Conservation (phyloP, 83 land plant species). For the Picea mariana region DNA sequence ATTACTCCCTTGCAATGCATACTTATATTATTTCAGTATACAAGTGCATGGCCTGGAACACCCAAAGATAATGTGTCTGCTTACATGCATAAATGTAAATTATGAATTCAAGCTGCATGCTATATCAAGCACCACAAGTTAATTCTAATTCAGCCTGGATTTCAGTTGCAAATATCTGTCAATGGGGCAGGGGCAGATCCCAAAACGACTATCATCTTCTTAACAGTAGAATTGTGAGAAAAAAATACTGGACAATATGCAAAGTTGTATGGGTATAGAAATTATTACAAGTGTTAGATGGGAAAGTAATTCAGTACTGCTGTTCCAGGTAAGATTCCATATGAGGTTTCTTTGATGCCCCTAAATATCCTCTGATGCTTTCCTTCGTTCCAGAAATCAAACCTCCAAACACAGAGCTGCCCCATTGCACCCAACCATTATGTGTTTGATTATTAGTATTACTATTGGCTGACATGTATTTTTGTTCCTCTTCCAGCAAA, state of each 20-base stretch:
- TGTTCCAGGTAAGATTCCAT: conserved; percentile 51
- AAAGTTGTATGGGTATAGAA: neutral
- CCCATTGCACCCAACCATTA: conserved; percentile 45
- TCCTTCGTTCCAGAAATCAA: conserved; percentile 36
- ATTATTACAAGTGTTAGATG: neutral
- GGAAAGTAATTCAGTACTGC: conserved; percentile 32
- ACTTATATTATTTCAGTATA: neutral
- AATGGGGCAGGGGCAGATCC: neutral
- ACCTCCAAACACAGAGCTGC: conserved; percentile 50
- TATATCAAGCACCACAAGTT: neutral
- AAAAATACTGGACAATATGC: neutral
- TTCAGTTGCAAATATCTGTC: neutral
- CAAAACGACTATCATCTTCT: neutral
- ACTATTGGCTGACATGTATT: conserved; percentile 20
- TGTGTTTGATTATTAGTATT: conserved; percentile 17
- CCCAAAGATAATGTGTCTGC: neutral
- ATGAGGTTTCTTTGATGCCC: conserved; percentile 21
- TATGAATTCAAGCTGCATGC: neutral
- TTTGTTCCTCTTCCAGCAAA: conserved; percentile 36
- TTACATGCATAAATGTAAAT: neutral
- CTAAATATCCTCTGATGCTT: conserved; percentile 32
- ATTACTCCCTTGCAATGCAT: neutral
- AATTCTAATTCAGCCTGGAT: neutral
- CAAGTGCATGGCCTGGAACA: neutral
- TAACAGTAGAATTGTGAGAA: neutral